Evolutionary conservation across 441 rosid genomes (phyloP).

Genomic region (Mallotus repandus): DNA sequence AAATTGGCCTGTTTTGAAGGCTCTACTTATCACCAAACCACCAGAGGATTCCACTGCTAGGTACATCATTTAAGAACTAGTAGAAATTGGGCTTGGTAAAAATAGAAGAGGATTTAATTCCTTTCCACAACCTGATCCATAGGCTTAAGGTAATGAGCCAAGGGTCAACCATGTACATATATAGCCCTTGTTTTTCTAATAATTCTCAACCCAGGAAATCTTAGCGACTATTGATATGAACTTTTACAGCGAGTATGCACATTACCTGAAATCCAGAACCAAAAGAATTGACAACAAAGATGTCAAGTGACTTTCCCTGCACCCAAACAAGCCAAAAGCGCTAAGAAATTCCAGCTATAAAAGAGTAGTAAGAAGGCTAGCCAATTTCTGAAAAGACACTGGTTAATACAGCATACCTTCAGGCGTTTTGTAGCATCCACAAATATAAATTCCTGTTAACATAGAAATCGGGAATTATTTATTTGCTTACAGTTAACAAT

Average conservation of each 20-base stretch:
- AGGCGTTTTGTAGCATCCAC: conserved; percentile 63
- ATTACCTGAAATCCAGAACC: conserved; percentile 95
- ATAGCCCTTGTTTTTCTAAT: not conserved
- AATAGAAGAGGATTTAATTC: not conserved
- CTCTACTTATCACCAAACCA: not conserved
- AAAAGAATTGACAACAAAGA: conserved; percentile 87
- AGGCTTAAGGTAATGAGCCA: not conserved
- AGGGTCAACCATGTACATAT: not conserved
- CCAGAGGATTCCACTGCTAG: not conserved
- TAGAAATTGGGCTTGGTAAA: not conserved
- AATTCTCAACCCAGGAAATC: not conserved
- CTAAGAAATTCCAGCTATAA: conserved; percentile 17
- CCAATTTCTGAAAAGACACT: not conserved
- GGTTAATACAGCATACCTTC: conserved; percentile 40
- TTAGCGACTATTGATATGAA: conserved; percentile 3
- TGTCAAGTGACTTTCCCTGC: conserved; percentile 87
- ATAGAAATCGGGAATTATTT: conserved; percentile 22
- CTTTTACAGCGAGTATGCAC: conserved; percentile 7
- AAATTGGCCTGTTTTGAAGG: not conserved
- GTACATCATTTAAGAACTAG: not conserved
- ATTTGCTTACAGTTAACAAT: conserved; percentile 10
- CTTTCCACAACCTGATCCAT: not conserved
- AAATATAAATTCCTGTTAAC: conserved; percentile 75
- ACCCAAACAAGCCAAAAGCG: conserved; percentile 17
- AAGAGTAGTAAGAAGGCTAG: not conserved